Base-by-base conservation (phyloP, 495 filamentous ascomycete species). In the Lasiosphaeriaceae sp. region DNA sequence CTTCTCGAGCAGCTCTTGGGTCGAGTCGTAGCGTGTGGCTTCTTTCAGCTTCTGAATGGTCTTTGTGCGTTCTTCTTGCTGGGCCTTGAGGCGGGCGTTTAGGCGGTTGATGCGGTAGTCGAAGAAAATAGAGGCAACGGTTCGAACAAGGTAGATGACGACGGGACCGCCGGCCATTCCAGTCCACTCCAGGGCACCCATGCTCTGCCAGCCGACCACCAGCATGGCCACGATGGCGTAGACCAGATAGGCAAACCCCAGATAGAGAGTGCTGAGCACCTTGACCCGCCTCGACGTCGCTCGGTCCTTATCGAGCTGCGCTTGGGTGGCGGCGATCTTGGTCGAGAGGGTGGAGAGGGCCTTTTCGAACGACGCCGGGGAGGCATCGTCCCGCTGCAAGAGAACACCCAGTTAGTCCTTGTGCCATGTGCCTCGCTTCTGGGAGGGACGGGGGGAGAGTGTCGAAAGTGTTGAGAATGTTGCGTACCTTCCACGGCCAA, bases 1-100 rank as follows among this genome's bases (percentile, higher is more conserved):
- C 66, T 96, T 98, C 65, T 97, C 89, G 2, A 98, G 82, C 50
- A 98, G 73, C 64, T 96, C 84, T 66, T 95, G 88, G 16, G 94
- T 98, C 7, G 92, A 91, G 71, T 96, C 88, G 74, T 95, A 98
- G 67, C 89, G 96, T 34, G 94, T 98, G 19, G 92, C 92, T 26
- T 84, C 82, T 72, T 97, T 98, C 48, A 98, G 83, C 72, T 91
- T 92, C 66, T 95, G 89, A 60, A 98, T 96, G 1, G 92, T 95
- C 63, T 85, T 83, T 51, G 87, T 82, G 46, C 92, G 84, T 71
- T 96, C 88, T 54, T 82, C 79, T 50, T 93, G 80, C 11, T 90
- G 80, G 2, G 77, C 80, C 53, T 96, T 86, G 22, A 96, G 79
- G n/a, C 83, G 79, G 21, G 73, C 60, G 63, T 86, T 84, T 12